Evolutionary conservation across 495 filamentous ascomycete genomes (phyloP).

Genomic region (Bombardia bombarda): DNA sequence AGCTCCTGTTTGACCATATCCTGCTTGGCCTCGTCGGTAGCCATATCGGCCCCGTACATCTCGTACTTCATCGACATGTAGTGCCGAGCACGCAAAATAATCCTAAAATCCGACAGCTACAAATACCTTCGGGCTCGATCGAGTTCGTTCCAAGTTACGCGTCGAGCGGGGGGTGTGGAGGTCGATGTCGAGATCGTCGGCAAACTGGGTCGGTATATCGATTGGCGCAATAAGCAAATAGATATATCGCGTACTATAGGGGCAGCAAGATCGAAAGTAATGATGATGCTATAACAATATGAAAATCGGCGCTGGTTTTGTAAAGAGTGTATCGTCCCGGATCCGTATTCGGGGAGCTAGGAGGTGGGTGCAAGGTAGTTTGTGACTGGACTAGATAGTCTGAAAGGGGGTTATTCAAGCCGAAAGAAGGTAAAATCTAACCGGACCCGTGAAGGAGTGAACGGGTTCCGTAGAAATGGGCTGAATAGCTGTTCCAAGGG

Average conservation of each 20-base stretch:
- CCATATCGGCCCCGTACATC: slow-evolving; percentile 17
- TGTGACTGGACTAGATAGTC: slow-evolving; percentile 1
- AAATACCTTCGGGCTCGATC: not conserved
- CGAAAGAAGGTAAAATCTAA: slow-evolving; percentile 21
- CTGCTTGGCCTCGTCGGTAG: slow-evolving; percentile 25
- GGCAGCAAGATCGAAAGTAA: slow-evolving; percentile 7
- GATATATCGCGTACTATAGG: not conserved
- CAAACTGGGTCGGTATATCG: not conserved
- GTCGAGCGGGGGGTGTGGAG: not conserved
- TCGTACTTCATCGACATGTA: not conserved
- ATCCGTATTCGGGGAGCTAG: slow-evolving; percentile 17
- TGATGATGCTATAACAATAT: slow-evolving; percentile 15
- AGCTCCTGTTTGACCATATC: slow-evolving; percentile 26
- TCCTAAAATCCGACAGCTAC: not conserved
- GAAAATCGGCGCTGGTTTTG: slow-evolving; percentile 14
- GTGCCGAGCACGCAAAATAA: not conserved
- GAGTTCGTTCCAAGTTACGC: not conserved
- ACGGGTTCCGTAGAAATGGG: slow-evolving; percentile 21
- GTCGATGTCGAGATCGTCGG: not conserved
- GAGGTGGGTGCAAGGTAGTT: slow-evolving; percentile 17
- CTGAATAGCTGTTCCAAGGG: slow-evolving; percentile 27
- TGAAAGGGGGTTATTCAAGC: slow-evolving; percentile 9
- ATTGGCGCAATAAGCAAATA: not conserved
- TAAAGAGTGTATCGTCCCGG: slow-evolving; percentile 31
- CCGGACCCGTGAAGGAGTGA: slow-evolving; percentile 32